Evolutionary conservation across 2,329 filamentous ascomycete genomes (phyloP).

Genomic region (Pyricularia grisea): DNA sequence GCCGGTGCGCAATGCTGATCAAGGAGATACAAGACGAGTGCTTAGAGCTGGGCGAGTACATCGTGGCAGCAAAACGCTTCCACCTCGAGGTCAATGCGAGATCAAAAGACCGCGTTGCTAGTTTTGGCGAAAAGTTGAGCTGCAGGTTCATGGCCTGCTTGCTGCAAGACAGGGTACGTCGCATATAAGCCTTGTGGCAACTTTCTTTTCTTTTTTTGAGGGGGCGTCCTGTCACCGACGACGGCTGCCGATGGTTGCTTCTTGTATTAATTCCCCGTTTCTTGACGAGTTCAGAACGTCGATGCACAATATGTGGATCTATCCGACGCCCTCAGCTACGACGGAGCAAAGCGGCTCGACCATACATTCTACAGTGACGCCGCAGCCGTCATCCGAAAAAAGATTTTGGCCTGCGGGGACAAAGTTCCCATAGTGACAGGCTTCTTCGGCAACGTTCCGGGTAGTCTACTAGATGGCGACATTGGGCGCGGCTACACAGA

Average conservation of each 20-base stretch:
- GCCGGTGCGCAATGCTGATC: conserved; percentile 49
- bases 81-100: conserved; percentile 68
- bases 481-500: conserved; percentile 96
- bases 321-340: conserved; percentile 68
- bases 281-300: conserved; percentile 46
- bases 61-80: conserved; percentile 53
- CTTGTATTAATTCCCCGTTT: conserved; percentile 16
- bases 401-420: conserved; percentile 54
- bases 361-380: conserved; percentile 62
- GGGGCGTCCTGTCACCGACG: not conserved
- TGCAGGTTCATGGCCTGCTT: conserved; percentile 85
- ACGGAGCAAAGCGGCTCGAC: conserved; percentile 49
- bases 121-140: conserved; percentile 91
- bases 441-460: conserved; percentile 90
- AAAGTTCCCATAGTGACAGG: conserved; percentile 77
- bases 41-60: conserved; percentile 66
- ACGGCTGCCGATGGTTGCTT: not conserved
- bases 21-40: conserved; percentile 70
- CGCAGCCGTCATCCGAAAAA: conserved; percentile 49
- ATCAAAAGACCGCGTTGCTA: conserved; percentile 81
- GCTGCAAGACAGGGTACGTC: conserved; percentile 58
- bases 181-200: no score
- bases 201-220: not conserved
- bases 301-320: conserved; percentile 87
- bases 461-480: conserved; percentile 76